phyloP scores from a whole-genome alignment of 2,329 filamentous ascomycete genomes.

The Cordyceps farinosa region DNA sequence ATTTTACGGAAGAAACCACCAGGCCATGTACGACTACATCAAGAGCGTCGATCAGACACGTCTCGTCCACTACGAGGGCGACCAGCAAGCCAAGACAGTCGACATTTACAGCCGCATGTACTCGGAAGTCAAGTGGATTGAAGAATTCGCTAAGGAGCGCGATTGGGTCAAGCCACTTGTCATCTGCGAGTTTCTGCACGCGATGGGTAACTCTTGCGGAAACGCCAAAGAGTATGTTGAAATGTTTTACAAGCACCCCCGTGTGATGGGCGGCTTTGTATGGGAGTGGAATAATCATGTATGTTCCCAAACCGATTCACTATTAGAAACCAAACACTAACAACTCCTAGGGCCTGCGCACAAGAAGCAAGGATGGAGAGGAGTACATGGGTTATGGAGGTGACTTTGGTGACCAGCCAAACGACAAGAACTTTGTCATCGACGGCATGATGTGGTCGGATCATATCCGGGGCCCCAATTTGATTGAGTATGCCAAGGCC shows the following conservation, averaged over 20 bases:
- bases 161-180: conserved; percentile 55
- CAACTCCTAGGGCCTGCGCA: conserved; percentile 38
- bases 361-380: conserved; percentile 39
- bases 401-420: conserved; percentile 58
- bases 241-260: conserved; percentile 52
- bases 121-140: conserved; percentile 45
- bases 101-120: conserved; percentile 69
- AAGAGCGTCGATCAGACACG: conserved; percentile 54
- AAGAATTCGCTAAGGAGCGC: conserved; percentile 37
- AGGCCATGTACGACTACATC: conserved; percentile 63
- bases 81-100: conserved; percentile 52
- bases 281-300: conserved; percentile 65
- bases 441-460: conserved; percentile 47
- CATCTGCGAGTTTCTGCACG: conserved; percentile 53
- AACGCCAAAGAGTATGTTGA: conserved; percentile 65
- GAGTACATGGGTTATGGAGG: conserved; percentile 57
- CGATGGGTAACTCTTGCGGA: conserved; percentile 72
- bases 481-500: conserved; percentile 54
- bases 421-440: conserved; percentile 58
- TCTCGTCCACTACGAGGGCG: conserved; percentile 64
- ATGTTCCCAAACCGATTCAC: conserved; percentile 11
- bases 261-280: conserved; percentile 59
- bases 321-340: neutral
- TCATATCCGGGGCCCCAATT: conserved; percentile 49
- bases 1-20: conserved; percentile 66